A percentile compares a stretch with the other conserved stretches of the same genome.
Conservation (phyloP, 1,139 yeast species). For the Blastobotrys malaysiensis region DNA sequence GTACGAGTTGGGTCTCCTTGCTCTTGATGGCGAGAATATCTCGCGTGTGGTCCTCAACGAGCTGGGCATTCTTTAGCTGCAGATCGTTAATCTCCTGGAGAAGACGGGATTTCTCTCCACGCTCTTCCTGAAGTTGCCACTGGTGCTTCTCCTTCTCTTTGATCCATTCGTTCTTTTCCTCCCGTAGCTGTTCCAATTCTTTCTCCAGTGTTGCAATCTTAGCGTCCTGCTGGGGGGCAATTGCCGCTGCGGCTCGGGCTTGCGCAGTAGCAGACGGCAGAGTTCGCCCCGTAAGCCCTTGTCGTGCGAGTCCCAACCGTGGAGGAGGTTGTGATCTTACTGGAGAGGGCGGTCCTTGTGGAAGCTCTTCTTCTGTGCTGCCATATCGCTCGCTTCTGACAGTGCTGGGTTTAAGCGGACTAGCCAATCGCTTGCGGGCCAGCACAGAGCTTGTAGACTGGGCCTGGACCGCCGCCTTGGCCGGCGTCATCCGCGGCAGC, state of each 20-base stretch:
- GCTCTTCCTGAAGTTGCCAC: conserved; percentile 39
- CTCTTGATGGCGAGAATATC: conserved; percentile 52
- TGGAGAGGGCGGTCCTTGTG: conserved; percentile 13
- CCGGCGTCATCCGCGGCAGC: conserved; percentile 8
- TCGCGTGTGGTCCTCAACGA: conserved; percentile 49
- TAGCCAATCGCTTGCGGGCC: conserved; percentile 9
- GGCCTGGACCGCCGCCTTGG: conserved; percentile 8
- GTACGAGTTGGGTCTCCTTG: conserved; percentile 58
- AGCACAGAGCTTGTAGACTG: conserved; percentile 1
- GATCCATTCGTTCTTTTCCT: conserved; percentile 44
- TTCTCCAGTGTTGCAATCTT: conserved; percentile 20
- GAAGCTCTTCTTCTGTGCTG: conserved; percentile 4
- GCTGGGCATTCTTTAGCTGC: conserved; percentile 34
- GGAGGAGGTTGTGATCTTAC: conserved; percentile 14
- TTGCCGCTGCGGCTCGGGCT: conserved; percentile 22
- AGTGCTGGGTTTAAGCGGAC: conserved; percentile 11
- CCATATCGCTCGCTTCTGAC: conserved; percentile 5
- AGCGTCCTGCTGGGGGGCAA: conserved; percentile 10
- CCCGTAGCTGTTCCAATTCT: conserved; percentile 49
- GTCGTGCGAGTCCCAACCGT: conserved; percentile 9
- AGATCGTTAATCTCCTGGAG: conserved; percentile 42
- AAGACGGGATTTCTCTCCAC: conserved; percentile 41
- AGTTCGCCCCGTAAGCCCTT: conserved; percentile 12
- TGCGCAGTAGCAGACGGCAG: conserved; percentile 28
- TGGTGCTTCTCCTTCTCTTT: conserved; percentile 41